Evolutionary conservation across 106 monocot species (phyloP), one percentile per base, ranked within the genome.

Genomic region (Ottelia alismoides): DNA sequence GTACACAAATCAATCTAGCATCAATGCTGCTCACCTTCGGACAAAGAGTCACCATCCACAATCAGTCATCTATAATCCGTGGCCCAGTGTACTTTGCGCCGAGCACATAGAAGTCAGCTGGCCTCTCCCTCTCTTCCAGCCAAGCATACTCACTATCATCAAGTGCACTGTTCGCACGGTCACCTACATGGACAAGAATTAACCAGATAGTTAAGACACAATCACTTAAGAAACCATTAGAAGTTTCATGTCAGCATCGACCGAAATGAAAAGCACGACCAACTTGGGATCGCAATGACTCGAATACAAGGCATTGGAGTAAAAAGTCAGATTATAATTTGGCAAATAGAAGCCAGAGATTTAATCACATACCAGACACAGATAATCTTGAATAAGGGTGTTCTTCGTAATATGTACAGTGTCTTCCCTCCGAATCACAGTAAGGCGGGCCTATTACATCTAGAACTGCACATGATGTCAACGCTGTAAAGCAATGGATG

Each of bases 51-150:
- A n/a, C n/a, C n/a, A n/a, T n/a, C n/a, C n/a, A n/a, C n/a, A 18
- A 65, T 69, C 62, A 82, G 19, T 46, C 22, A 45, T 65, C 70
- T 4, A 62, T 43, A 27, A 83, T 75, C 54, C 18, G 63, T n/a
- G 78, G 83, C 9, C 83, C 83, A 2, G 49, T 64, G 27, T 83
- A 83, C 51, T 57, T 51, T 1, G 72, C 78, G 22, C 83, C 78
- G 5, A 68, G 35, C 0, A 83, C 78, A 11, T 55, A 3, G 28
- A 68, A 75, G 24, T 78, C 72, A 1, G 68, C 74, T 0, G 74
- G 78, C 28, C 55, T 71, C 31, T 68, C 57, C 61, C 61, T 71
- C 69, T 71, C 78, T 61, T 71, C 78, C 1, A 83, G 63, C 78
- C 78, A 83, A 4, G 66, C 65, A 25, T 75, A 72, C 30, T 54